phyloP scores from a whole-genome alignment of 2,329 filamentous ascomycete species.

The Pestalotiopsis sp. region DNA sequence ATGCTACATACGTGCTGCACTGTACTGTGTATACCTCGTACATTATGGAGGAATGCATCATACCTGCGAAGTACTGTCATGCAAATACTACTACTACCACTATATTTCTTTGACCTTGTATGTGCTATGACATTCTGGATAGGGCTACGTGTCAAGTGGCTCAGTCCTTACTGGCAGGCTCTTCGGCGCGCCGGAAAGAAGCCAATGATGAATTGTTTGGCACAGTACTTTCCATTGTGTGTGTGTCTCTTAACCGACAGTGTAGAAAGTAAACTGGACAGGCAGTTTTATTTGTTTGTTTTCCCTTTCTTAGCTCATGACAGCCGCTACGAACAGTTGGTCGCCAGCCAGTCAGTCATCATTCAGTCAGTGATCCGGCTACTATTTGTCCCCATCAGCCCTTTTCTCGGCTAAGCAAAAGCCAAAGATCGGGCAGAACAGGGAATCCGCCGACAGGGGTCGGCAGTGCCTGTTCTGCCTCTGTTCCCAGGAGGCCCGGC shows the following conservation, averaged over 20 bases:
- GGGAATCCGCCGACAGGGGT: conserved; percentile 2
- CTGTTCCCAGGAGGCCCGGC: not conserved
- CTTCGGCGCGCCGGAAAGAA: not conserved
- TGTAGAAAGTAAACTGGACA: not conserved
- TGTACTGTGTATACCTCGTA: too few species aligned
- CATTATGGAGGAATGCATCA: too few species aligned
- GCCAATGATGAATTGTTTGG: not conserved
- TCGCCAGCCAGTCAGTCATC: not conserved
- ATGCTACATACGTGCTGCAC: not conserved
- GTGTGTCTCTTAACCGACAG: too few species aligned
- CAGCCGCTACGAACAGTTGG: not conserved
- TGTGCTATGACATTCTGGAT: not conserved
- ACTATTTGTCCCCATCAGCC: not conserved
- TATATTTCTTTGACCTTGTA: not conserved
- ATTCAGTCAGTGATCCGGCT: not conserved
- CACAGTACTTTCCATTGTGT: not conserved
- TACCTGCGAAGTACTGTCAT: too few species aligned
- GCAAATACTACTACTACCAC: not conserved
- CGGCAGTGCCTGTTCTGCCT: not conserved
- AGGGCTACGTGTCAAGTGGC: not conserved
- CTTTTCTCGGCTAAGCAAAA: not conserved
- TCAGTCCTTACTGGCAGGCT: not conserved
- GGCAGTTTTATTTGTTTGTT: not conserved
- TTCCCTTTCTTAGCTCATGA: not conserved
- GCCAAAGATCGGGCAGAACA: not conserved